Percentiles rank a stretch among this genome's conserved stretches.
These are phyloP conservation scores for Heliophila coronopifolia DNA, from an alignment of 441 rosid genomes.

Conservation along the genomic window DNA sequence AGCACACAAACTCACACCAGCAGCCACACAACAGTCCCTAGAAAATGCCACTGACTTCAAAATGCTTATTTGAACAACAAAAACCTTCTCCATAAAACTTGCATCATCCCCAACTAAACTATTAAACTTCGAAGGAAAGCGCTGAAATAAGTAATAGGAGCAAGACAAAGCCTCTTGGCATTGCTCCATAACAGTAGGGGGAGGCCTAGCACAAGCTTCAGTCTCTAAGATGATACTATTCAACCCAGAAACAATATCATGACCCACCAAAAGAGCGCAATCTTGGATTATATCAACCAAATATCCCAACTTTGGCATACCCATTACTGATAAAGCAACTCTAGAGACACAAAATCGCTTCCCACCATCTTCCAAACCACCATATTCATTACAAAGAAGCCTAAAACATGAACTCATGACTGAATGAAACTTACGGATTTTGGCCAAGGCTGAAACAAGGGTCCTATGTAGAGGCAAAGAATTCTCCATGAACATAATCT, in stretches of 20 bases:
- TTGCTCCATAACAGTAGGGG: conserved; percentile 91
- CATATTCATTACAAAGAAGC: conserved; percentile 56
- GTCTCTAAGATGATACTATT: conserved; percentile 53
- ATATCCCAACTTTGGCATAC: conserved; percentile 82
- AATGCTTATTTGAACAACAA: conserved; percentile 51
- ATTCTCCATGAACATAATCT: conserved; percentile 72
- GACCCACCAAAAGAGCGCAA: conserved; percentile 63
- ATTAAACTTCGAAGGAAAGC: conserved; percentile 58
- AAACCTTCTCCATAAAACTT: conserved; percentile 46
- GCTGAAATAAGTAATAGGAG: conserved; percentile 81
- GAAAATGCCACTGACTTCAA: conserved; percentile 65
- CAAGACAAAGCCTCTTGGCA: conserved; percentile 93
- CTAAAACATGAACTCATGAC: conserved; percentile 51
- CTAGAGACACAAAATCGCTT: conserved; percentile 75
- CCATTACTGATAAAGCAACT: conserved; percentile 73
- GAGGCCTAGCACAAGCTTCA: conserved; percentile 62
- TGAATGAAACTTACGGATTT: conserved; percentile 41
- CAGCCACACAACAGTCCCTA: conserved; percentile 88
- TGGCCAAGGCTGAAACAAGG: conserved; percentile 63
- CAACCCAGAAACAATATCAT: conserved; percentile 68
- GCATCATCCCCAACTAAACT: conserved; percentile 32
- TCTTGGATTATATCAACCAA: conserved; percentile 67
- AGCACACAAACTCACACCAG: conserved; percentile 86
- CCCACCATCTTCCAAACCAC: conserved; percentile 32
- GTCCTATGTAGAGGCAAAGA: conserved; percentile 75